These are phyloP conservation scores for Meira miltonrushii DNA, from an alignment of 1,284 basidiomycete species.

Conservation along the genomic window DNA sequence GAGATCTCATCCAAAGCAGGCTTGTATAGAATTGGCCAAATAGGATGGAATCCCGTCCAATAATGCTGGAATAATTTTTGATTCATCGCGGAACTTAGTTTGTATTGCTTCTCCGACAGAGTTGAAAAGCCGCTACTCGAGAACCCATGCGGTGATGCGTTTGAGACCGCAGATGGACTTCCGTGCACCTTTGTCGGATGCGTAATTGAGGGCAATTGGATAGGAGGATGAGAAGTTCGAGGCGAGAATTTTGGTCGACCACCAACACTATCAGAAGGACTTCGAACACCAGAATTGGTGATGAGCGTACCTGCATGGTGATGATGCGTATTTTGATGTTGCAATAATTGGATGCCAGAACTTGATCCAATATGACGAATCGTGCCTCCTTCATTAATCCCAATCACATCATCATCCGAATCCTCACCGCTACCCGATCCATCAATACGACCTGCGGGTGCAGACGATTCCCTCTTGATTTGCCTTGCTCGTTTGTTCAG, in stretches of 20 bases:
- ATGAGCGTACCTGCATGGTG: conserved; percentile 22
- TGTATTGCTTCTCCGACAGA: not conserved
- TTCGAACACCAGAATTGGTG: not conserved
- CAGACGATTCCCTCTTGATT: not conserved
- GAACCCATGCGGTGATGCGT: not conserved
- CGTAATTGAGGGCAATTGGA: not conserved
- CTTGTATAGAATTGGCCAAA: conserved; percentile 46
- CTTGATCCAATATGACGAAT: conserved; percentile 40
- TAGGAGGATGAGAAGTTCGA: not conserved
- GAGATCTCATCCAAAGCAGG: conserved; percentile 31
- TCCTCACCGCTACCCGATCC: conserved; percentile 18
- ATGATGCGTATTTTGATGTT: conserved; percentile 15
- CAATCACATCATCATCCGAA: conserved; percentile 18
- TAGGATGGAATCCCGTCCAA: conserved; percentile 41
- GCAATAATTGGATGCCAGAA: conserved; percentile 37
- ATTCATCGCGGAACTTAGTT: not conserved
- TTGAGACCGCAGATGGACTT: not conserved
- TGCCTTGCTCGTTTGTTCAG: not conserved
- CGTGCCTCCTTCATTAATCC: conserved; percentile 28
- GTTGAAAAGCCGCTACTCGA: not conserved
- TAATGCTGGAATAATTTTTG: conserved; percentile 17
- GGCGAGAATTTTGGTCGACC: not conserved
- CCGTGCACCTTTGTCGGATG: not conserved
- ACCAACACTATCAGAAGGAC: not conserved
- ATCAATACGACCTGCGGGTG: not conserved